Base-by-base conservation (phyloP, 331 rosid species). In the Rhamnella rubrinervis region DNA sequence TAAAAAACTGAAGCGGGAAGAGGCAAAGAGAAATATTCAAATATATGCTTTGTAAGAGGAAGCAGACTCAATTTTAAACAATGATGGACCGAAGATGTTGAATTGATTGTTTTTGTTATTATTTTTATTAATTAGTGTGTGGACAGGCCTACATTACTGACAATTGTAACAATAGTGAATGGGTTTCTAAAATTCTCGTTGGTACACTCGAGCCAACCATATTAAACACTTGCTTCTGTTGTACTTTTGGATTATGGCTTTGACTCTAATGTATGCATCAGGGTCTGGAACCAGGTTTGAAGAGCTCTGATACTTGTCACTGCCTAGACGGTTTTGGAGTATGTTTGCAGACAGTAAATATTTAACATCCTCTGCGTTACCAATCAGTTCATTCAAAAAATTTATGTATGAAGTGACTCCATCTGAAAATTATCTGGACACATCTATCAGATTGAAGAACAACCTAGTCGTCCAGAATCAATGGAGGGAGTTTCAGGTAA, bases 341-440 rank as follows among this genome's bases (percentile, higher is more conserved):
- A 77, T 12, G 4, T 18, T 0, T 10, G 28, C 68, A 1, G 17
- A 3, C 69, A 73, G 16, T 1, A 77, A 61, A 18, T 66, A 4
- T 14, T 77, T 71, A 6, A 77, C 77, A 46, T 71, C 82, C 0
- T 35, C 63, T 26, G 62, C 39, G 6, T 28, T 6, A 66, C 66
- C 77, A 25, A 71, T 77, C 6, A 77, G 81, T 17, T 50, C 28
- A 66, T 77, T 70, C 1, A 77, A 9, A 68, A 77, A 66, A 55
- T n/a, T 23, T 15, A 66, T 5, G 65, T 77, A 71, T 4, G 77
- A 66, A 20, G 44, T 59, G 20, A 77, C 21, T 13, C 20, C 68
- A 0, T 76, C 9, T 21, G 0, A 17, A 19, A 37, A 59, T 65
- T 46, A 19, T 77, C 77, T 0, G 71, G 60, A 40, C 77, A 65